Evolutionary conservation across 306 rosid genomes (phyloP).

Genomic region (Vigna radiata): DNA sequence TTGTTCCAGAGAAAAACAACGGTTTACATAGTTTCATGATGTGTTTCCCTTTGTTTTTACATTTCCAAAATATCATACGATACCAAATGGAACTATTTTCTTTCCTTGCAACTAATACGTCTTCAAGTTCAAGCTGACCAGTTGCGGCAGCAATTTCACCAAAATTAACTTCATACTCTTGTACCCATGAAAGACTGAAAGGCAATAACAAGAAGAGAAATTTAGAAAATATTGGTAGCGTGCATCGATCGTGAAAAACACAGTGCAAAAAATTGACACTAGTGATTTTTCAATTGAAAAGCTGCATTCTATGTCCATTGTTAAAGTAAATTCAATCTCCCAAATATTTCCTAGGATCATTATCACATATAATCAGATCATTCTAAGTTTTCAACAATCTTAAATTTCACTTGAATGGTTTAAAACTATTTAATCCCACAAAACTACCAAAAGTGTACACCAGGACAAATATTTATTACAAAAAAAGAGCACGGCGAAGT

Average conservation of each 20-base stretch:
- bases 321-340: conserved; percentile 23
- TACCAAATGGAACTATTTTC: conserved; percentile 52
- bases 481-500: not conserved
- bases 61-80: conserved; percentile 55
- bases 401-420: not conserved
- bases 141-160: conserved; percentile 47
- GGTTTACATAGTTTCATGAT: conserved; percentile 47
- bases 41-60: conserved; percentile 50
- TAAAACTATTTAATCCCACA: conserved; percentile 24
- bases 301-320: conserved; percentile 9
- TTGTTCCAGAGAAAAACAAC: conserved; percentile 54
- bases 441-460: conserved; percentile 5
- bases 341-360: conserved; percentile 20
- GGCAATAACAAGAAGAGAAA: conserved; percentile 6
- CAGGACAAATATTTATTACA: not conserved
- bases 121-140: conserved; percentile 53
- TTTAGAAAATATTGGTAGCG: conserved; percentile 21
- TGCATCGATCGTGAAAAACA: conserved; percentile 14
- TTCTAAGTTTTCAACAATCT: not conserved
- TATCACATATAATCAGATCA: conserved; percentile 29
- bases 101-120: conserved; percentile 40
- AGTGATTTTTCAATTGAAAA: conserved; percentile 35
- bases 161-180: conserved; percentile 55
- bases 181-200: conserved; percentile 80
- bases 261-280: conserved; percentile 13